Percentiles rank a stretch among this genome's conserved stretches.
These are phyloP conservation scores for Flaveria ramosissima DNA, from an alignment of 129 eudicot species.

Conservation along the genomic window DNA sequence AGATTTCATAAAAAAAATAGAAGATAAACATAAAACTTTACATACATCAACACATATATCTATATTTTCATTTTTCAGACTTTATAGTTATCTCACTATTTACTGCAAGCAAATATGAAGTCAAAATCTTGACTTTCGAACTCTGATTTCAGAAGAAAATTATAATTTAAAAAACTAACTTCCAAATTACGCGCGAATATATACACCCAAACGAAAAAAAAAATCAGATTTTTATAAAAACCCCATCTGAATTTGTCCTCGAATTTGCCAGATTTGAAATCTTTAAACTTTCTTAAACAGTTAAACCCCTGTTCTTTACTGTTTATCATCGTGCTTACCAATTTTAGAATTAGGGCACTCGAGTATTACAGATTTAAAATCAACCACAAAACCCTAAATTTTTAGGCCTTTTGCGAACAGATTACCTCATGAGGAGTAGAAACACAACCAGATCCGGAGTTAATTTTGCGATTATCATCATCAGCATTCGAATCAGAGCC, in stretches of 20 bases:
- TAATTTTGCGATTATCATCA: slow-evolving; percentile 51
- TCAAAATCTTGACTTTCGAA: slow-evolving; percentile 55
- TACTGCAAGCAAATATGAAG: slow-evolving; percentile 41
- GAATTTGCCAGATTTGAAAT: slow-evolving; percentile 20
- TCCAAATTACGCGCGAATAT: slow-evolving; percentile 63
- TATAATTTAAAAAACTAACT: slow-evolving; percentile 8
- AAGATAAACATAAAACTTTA: neutral
- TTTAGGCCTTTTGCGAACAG: neutral
- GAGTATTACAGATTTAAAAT: neutral
- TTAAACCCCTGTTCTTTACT: neutral
- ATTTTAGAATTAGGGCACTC: slow-evolving; percentile 1
- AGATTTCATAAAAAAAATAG: slow-evolving; percentile 12
- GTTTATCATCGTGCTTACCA: slow-evolving; percentile 9
- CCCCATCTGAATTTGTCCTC: neutral
- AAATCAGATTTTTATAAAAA: slow-evolving; percentile 17
- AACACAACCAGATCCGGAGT: slow-evolving; percentile 56
- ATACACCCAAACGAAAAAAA: slow-evolving; percentile 14
- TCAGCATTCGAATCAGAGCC: slow-evolving; percentile 46
- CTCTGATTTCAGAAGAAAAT: slow-evolving; percentile 41
- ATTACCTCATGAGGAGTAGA: slow-evolving; percentile 41
- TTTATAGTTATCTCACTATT: slow-evolving; percentile 29
- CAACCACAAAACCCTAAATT: slow-evolving; percentile 33
- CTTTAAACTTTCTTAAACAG: too few relatives aligned
- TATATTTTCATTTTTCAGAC: neutral
- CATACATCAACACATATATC: neutral